phyloP scores from a whole-genome alignment of 495 filamentous ascomycete species.

The Penicillium flavigenum region DNA sequence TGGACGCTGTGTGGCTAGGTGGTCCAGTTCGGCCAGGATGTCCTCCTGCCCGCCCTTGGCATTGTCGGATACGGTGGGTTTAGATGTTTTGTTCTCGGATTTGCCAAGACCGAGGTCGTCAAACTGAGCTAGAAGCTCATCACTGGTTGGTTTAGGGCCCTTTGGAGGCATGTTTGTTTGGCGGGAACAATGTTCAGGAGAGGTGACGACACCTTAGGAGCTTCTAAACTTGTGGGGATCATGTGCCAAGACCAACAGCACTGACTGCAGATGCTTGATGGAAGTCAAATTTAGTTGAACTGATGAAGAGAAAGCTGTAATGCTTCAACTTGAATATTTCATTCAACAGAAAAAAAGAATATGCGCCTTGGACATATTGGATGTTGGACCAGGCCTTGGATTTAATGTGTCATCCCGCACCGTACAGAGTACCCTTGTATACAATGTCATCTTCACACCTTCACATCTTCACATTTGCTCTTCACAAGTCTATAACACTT shows the following conservation, averaged over 20 bases:
- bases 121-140: slow-evolving; percentile 82
- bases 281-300: background rate
- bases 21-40: slow-evolving; percentile 81
- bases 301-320: background rate
- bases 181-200: slow-evolving; percentile 25
- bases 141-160: slow-evolving; percentile 62
- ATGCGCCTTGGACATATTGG: background rate
- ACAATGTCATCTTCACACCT: background rate
- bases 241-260: slow-evolving; percentile 30
- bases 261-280: slow-evolving; percentile 1
- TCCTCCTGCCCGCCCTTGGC: slow-evolving; percentile 56
- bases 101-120: slow-evolving; percentile 63
- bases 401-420: background rate
- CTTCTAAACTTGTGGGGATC: slow-evolving; percentile 28
- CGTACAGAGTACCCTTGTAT: background rate
- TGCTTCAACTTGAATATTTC: background rate
- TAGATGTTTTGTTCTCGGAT: slow-evolving; percentile 37
- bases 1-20: slow-evolving; percentile 66
- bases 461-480: background rate
- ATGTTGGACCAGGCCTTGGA: background rate
- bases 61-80: slow-evolving; percentile 46
- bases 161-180: slow-evolving; percentile 44
- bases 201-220: slow-evolving; percentile 36
- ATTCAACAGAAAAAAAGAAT: background rate
- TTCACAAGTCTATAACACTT: no score